Evolutionary conservation across 2,329 filamentous ascomycete species (phyloP).

Genomic region (Paecilomyces sp.): DNA sequence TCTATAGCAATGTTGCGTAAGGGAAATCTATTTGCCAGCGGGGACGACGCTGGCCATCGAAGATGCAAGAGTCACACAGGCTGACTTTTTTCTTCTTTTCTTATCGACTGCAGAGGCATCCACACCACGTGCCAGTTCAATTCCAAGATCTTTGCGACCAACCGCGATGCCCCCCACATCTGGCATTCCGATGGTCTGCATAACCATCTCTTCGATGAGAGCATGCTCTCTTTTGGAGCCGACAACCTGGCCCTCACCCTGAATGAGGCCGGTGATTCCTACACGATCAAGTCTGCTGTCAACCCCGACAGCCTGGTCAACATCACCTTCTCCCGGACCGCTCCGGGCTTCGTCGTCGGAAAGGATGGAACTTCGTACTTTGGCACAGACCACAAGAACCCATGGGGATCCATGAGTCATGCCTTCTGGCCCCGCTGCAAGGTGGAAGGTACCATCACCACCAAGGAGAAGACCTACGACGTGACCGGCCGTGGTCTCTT

Average conservation of each 20-base stretch:
- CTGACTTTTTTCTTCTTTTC: conserved; percentile 6
- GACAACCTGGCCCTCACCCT: conserved; percentile 79
- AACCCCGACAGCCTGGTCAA: conserved; percentile 79
- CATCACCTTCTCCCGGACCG: conserved; percentile 65
- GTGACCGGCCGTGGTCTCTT: conserved; percentile 75
- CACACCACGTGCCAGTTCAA: conserved; percentile 91
- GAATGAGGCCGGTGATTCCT: conserved; percentile 72
- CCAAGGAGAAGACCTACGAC: conserved; percentile 71
- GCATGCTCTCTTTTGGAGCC: conserved; percentile 76
- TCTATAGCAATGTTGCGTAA: conserved; percentile 96
- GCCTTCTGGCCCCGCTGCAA: conserved; percentile 87
- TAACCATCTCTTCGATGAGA: conserved; percentile 77
- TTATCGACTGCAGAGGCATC: conserved; percentile 58
- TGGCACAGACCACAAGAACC: conserved; percentile 75
- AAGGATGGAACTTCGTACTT: conserved; percentile 77
- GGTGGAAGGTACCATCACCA: conserved; percentile 76
- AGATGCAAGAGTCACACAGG: not conserved
- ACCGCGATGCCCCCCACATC: conserved; percentile 63
- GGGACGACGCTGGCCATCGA: conserved; percentile 2
- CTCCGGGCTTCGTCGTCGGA: conserved; percentile 79
- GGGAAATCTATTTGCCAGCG: conserved; percentile 21
- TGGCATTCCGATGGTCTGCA: conserved; percentile 77
- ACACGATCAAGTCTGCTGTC: conserved; percentile 83
- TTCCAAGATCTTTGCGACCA: conserved; percentile 79
- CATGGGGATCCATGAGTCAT: conserved; percentile 90